These are phyloP conservation scores for Gracilaria gracilis DNA, from an alignment of 23 red algal species.

Conservation along the genomic window DNA sequence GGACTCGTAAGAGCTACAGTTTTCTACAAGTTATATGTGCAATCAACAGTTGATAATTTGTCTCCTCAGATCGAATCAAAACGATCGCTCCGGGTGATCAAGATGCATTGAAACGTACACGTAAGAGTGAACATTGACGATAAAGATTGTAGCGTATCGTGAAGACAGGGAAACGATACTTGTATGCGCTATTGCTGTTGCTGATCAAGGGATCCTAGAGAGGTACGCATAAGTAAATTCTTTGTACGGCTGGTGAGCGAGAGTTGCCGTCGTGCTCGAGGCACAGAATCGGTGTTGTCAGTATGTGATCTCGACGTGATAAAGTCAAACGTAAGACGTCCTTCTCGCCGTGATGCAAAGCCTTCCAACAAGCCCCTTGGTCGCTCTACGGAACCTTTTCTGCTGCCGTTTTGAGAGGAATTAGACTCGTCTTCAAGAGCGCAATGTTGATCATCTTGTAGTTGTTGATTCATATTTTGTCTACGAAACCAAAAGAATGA, in stretches of 20 bases:
- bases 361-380: conserved; percentile 38
- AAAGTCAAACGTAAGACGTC: conserved; percentile 61
- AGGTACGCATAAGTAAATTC: conserved; percentile 60
- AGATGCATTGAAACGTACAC: background rate
- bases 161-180: background rate
- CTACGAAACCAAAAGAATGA: conserved; percentile 67
- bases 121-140: background rate
- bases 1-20: background rate
- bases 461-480: conserved; percentile 37
- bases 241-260: conserved; percentile 62
- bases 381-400: conserved; percentile 54
- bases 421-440: conserved; percentile 13
- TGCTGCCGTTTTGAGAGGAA: conserved; percentile 20
- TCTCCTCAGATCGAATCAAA: background rate
- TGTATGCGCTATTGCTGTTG: conserved; percentile 25
- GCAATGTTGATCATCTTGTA: background rate
- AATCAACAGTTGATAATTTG: background rate
- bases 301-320: conserved; percentile 23
- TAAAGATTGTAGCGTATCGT: background rate
- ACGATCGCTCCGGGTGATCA: background rate
- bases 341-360: conserved; percentile 54
- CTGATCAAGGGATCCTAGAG: conserved; percentile 14
- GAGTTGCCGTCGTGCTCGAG: conserved; percentile 57
- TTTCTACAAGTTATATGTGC: conserved; percentile 22
- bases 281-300: conserved; percentile 4